phyloP scores from a whole-genome alignment of 208 protist species.

The Porcisia hertigi region DNA sequence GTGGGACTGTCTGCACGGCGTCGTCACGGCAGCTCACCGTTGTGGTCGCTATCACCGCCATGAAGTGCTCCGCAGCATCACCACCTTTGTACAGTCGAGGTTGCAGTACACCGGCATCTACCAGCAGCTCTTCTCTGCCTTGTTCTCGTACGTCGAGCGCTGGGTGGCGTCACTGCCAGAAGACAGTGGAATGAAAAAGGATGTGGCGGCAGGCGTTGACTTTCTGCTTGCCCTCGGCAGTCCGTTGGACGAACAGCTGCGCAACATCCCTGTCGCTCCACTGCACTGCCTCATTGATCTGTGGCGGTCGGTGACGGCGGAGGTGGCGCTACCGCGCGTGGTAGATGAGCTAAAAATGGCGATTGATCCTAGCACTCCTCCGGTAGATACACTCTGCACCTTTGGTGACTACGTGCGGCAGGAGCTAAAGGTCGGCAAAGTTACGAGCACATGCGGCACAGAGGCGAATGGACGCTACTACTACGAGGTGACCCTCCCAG shows the following conservation, averaged over 20 bases:
- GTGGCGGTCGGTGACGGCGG: slow-evolving; percentile 53
- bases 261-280: slow-evolving; percentile 65
- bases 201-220: slow-evolving; percentile 81
- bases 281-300: slow-evolving; percentile 86
- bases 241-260: slow-evolving; percentile 38
- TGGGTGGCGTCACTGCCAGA: slow-evolving; percentile 35
- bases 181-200: slow-evolving; percentile 54
- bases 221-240: slow-evolving; percentile 60
- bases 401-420: slow-evolving; percentile 81
- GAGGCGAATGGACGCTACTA: slow-evolving; percentile 65
- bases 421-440: slow-evolving; percentile 86
- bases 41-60: slow-evolving; percentile 72
- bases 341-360: slow-evolving; percentile 58
- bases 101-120: slow-evolving; percentile 34
- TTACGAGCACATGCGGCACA: slow-evolving; percentile 62
- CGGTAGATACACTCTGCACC: slow-evolving; percentile 58
- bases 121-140: slow-evolving; percentile 65
- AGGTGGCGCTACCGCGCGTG: slow-evolving; percentile 52
- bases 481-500: slow-evolving; percentile 85
- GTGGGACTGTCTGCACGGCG: slow-evolving; percentile 88
- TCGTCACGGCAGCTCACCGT: slow-evolving; percentile 77
- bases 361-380: slow-evolving; percentile 8
- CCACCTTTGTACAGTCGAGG: slow-evolving; percentile 53
- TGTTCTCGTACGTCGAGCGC: slow-evolving; percentile 76
- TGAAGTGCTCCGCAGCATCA: slow-evolving; percentile 69